phyloP scores from a whole-genome alignment of 495 filamentous ascomycete species.

The Platismatia glauca region DNA sequence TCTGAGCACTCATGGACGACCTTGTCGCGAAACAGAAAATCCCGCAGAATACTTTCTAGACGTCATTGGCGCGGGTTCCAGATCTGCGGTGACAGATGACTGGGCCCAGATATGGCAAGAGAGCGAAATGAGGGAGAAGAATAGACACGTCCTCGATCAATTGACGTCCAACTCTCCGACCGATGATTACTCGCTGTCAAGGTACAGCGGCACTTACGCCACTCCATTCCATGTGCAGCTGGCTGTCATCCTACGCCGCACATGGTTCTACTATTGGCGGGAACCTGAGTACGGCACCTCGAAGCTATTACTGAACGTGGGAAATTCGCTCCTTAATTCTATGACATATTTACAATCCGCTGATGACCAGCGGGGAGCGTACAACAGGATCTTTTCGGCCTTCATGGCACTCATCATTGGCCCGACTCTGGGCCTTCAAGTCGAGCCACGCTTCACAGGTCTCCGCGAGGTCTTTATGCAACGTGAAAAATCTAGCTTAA shows the following conservation, averaged over 20 bases:
- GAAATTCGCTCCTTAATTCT: conserved; percentile 53
- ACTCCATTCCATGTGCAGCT: conserved; percentile 49
- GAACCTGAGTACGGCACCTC: conserved; percentile 46
- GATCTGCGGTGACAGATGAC: conserved; percentile 45
- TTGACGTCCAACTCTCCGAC: conserved; percentile 39
- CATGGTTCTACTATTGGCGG: conserved; percentile 52
- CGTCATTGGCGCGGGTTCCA: conserved; percentile 70
- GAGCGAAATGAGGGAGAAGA: conserved; percentile 41
- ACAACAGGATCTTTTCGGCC: conserved; percentile 74
- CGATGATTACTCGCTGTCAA: conserved; percentile 23
- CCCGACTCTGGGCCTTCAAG: conserved; percentile 57
- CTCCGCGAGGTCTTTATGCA: conserved; percentile 60
- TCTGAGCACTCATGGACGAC: conserved; percentile 41
- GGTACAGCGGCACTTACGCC: conserved; percentile 38
- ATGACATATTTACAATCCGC: conserved; percentile 63
- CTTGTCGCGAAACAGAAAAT: conserved; percentile 51
- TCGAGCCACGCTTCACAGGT: conserved; percentile 62
- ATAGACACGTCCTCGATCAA: conserved; percentile 44
- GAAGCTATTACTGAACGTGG: conserved; percentile 21
- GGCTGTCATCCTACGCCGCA: conserved; percentile 47
- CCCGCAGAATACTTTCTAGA: conserved; percentile 87
- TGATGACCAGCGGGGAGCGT: conserved; percentile 56
- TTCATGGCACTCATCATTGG: conserved; percentile 74
- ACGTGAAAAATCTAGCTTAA: conserved; percentile 58
- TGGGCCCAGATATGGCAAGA: conserved; percentile 56